These are phyloP conservation scores for Phymatotrichopsis omnivora DNA, from an alignment of 2,329 filamentous ascomycete genomes.

Conservation along the genomic window DNA sequence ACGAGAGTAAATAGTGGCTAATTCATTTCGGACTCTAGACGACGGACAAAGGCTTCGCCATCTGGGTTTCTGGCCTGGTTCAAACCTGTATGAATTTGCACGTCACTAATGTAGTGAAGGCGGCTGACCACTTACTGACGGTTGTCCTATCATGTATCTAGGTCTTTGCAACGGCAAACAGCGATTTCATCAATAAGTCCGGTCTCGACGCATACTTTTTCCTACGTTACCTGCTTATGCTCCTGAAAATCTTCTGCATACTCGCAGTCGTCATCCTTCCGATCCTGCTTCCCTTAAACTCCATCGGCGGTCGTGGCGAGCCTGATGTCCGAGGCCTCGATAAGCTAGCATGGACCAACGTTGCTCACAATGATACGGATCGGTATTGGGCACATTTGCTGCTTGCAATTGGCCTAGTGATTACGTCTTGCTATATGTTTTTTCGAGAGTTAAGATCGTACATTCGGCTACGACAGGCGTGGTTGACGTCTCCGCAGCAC, in stretches of 20 bases:
- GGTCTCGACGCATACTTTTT: conserved; percentile 97
- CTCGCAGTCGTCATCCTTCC: conserved; percentile 69
- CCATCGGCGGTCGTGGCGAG: conserved; percentile 55
- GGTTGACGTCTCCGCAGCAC: conserved; percentile 88
- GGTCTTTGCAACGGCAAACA: conserved; percentile 57
- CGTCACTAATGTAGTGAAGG: conserved; percentile 35
- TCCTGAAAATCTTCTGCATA: conserved; percentile 86
- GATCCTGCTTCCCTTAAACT: conserved; percentile 77
- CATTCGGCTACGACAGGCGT: conserved; percentile 86
- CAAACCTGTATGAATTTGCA: conserved; percentile 41
- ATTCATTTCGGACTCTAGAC: conserved; percentile 13
- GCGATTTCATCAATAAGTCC: conserved; percentile 88
- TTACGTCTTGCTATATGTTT: conserved; percentile 79
- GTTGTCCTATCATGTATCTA: conserved; percentile 10
- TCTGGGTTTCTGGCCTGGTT: conserved; percentile 11
- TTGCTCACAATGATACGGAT: conserved; percentile 52
- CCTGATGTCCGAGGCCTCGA: conserved; percentile 58
- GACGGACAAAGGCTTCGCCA: conserved; percentile 21
- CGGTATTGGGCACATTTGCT: conserved; percentile 79
- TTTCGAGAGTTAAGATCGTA: conserved; percentile 80
- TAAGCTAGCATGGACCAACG: conserved; percentile 77
- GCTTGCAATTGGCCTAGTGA: conserved; percentile 63
- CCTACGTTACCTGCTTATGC: conserved; percentile 73
- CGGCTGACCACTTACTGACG: background rate
- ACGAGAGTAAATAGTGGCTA: too few relatives aligned